A percentile compares a stretch with the other conserved stretches of the same genome.
Evolutionary conservation across 2,329 filamentous ascomycete species (phyloP).

Genomic region (Clonostachys rosea): DNA sequence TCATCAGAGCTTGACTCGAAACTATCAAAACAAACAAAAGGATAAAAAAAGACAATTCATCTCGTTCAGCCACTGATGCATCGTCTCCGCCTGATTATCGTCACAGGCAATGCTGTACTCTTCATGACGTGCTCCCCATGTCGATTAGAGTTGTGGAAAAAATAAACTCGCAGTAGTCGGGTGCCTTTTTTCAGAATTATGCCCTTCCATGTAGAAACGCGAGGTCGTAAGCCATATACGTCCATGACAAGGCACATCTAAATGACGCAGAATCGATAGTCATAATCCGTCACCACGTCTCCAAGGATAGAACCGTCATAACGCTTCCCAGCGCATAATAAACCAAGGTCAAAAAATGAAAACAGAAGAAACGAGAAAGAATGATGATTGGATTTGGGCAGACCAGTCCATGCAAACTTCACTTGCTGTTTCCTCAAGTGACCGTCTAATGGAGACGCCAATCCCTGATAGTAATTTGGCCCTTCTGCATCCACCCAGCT

Average conservation of each 20-base stretch:
- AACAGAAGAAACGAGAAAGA: conserved; percentile 4
- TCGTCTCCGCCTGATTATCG: conserved; percentile 1
- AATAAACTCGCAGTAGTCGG: not conserved
- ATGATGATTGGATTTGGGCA: not conserved
- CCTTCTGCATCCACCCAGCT: not conserved
- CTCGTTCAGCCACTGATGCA: not conserved
- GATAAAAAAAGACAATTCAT: conserved; percentile 2
- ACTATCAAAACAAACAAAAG: not conserved
- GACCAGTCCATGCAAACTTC: not conserved
- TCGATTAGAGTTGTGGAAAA: conserved; percentile 11
- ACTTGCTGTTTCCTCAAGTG: not conserved
- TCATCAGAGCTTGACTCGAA: not conserved
- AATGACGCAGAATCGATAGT: conserved; percentile 26
- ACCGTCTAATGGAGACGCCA: not conserved
- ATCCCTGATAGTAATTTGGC: not conserved
- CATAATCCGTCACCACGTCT: conserved; percentile 29
- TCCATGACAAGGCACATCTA: conserved; percentile 25
- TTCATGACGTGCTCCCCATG: conserved; percentile 19
- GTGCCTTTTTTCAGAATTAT: not conserved
- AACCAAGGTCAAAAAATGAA: conserved; percentile 10
- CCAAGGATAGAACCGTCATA: conserved; percentile 14
- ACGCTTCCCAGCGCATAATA: conserved; percentile 20
- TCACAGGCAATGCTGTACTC: conserved; percentile 13
- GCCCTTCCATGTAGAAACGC: conserved; percentile 29
- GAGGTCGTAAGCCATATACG: conserved; percentile 40